Conservation (phyloP, 768 basidiomycete genomes). For the Scleroderma bovista region DNA sequence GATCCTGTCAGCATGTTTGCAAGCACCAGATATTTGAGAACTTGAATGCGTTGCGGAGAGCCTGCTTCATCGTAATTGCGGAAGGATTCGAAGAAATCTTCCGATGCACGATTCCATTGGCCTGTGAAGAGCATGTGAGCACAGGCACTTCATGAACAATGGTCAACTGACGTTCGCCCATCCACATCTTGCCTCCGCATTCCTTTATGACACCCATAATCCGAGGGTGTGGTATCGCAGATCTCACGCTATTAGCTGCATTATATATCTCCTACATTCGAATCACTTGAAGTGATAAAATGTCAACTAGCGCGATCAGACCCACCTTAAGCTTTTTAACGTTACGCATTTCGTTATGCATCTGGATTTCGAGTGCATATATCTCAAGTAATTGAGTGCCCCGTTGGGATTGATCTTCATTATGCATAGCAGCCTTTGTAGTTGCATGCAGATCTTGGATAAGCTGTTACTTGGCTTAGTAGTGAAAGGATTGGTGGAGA, state of each 20-base stretch:
- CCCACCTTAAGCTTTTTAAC: slow-evolving; percentile 90
- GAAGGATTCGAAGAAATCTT: slow-evolving; percentile 99
- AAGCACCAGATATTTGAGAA: slow-evolving; percentile 95
- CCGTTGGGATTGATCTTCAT: slow-evolving; percentile 83
- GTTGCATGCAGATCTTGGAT: slow-evolving; percentile 70
- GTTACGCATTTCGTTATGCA: slow-evolving; percentile 97
- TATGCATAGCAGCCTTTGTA: slow-evolving; percentile 55
- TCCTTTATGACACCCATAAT: slow-evolving; percentile 99
- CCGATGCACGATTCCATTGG: slow-evolving; percentile 94
- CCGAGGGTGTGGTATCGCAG: slow-evolving; percentile 95
- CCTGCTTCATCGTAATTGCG: slow-evolving; percentile 98
- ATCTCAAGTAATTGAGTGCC: slow-evolving; percentile 95
- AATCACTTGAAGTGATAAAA: neutral
- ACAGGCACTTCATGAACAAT: neutral
- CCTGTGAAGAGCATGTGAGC: slow-evolving; percentile 40
- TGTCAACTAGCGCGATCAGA: neutral
- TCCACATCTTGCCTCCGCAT: slow-evolving; percentile 99
- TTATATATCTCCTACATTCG: slow-evolving; percentile 86
- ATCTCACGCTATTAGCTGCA: slow-evolving; percentile 85
- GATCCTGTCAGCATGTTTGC: slow-evolving; percentile 98
- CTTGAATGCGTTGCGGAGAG: slow-evolving; percentile 93
- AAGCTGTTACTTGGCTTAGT: slow-evolving; percentile 42
- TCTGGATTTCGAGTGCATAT: slow-evolving; percentile 97
- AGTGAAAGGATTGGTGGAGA: neutral
- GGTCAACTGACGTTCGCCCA: slow-evolving; percentile 81